phyloP scores from a whole-genome alignment of 1,139 yeast genomes.

The Geotrichum klebahnii region DNA sequence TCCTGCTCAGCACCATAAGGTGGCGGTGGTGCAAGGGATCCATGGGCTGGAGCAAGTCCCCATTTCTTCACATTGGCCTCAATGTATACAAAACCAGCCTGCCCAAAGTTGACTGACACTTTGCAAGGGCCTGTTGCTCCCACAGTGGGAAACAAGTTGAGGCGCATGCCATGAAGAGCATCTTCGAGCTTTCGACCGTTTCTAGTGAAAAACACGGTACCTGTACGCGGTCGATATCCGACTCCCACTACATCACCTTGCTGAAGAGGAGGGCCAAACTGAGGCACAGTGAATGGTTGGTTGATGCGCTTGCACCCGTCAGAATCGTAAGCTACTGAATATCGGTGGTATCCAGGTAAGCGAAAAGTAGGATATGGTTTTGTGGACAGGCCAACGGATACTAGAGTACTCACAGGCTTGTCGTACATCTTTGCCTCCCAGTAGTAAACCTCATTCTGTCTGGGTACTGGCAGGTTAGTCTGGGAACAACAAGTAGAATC shows the following conservation, averaged over 20 bases:
- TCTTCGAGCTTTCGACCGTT: constrained; percentile 87
- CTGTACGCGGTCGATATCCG: constrained; percentile 76
- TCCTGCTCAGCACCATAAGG: constrained; percentile 54
- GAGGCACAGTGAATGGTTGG: constrained; percentile 68
- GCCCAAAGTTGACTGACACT: constrained; percentile 83
- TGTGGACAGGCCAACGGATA: constrained; percentile 77
- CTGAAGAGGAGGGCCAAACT: constrained; percentile 65
- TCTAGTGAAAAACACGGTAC: constrained; percentile 82
- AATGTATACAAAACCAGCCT: constrained; percentile 85
- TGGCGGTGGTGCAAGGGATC: constrained; percentile 73
- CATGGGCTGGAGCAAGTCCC: constrained; percentile 79
- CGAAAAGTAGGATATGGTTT: constrained; percentile 88
- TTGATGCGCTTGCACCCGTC: constrained; percentile 77
- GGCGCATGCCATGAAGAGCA: constrained; percentile 69
- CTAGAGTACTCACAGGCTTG: constrained; percentile 49
- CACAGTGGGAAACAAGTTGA: constrained; percentile 83
- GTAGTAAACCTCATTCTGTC: constrained; percentile 81
- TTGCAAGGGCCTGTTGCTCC: constrained; percentile 75
- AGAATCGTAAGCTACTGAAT: constrained; percentile 83
- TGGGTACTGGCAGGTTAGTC: constrained; percentile 84
- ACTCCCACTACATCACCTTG: constrained; percentile 92
- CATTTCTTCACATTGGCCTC: constrained; percentile 93
- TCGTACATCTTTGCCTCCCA: constrained; percentile 80
- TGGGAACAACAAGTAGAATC: constrained; percentile 68
- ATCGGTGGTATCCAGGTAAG: constrained; percentile 78